A percentile compares a stretch with the other conserved stretches of the same genome.
Conservation (phyloP, 192 early-diverging fungal genomes). For the Lobosporangium transversale region DNA sequence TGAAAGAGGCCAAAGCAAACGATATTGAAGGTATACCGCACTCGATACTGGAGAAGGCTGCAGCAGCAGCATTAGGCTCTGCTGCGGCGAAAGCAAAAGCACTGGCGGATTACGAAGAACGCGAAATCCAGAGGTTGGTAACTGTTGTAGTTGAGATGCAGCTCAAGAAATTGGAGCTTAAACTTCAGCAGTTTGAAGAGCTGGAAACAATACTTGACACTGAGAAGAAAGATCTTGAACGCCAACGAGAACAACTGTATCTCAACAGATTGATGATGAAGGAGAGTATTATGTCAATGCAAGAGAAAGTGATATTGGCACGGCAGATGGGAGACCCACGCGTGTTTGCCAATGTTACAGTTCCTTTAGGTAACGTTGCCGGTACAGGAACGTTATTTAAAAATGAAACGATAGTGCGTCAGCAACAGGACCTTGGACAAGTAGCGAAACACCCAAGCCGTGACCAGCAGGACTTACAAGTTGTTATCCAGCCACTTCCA, state of each 20-base stretch:
- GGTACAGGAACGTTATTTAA: constrained; percentile 43
- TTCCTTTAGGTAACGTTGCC: constrained; percentile 30
- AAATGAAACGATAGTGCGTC: constrained; percentile 25
- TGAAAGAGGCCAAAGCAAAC: constrained; percentile 12
- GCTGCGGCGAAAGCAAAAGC: constrained; percentile 91
- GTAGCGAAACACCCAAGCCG: constrained; percentile 21
- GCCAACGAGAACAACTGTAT: constrained; percentile 70
- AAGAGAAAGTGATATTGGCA: constrained; percentile 51
- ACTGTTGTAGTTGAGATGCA: constrained; percentile 87
- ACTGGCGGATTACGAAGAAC: constrained; percentile 86
- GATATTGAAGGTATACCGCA: constrained; percentile 45
- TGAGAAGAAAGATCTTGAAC: constrained; percentile 85
- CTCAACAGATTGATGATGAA: constrained; percentile 68
- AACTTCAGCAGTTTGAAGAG: constrained; percentile 94
- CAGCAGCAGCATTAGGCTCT: constrained; percentile 88
- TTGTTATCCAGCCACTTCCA: constrained; percentile 27
- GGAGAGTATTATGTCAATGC: constrained; percentile 57
- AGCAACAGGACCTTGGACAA: constrained; percentile 26
- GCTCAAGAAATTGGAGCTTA: constrained; percentile 89
- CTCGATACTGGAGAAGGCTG: constrained; percentile 79
- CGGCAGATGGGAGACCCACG: constrained; percentile 40
- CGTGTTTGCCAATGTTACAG: constrained; percentile 44
- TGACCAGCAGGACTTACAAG: constrained; percentile 21
- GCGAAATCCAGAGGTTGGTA: constrained; percentile 85
- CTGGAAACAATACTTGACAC: constrained; percentile 87